Base-by-base conservation (phyloP, 495 filamentous ascomycete genomes). In the Recurvomyces mirabilis region DNA sequence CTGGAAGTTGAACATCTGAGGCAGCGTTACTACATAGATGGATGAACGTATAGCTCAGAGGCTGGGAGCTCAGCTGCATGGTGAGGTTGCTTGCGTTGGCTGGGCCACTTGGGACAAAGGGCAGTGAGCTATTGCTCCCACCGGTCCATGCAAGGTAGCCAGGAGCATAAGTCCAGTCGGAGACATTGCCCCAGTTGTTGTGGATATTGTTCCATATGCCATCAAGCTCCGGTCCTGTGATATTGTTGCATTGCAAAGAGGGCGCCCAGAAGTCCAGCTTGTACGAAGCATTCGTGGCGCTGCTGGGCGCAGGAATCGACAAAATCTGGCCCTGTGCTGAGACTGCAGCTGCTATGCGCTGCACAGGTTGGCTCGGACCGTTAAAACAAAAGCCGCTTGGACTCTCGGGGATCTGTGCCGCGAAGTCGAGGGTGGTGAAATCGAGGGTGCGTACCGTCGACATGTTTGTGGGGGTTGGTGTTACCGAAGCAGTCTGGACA, bases 351-450 rank as follows among this genome's bases (percentile, higher is more conserved):
- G 29, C 25, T 4, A 43, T 20, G 12, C 29, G 21, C 19, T 43
- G 26, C 19, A 33, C 29, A 2, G 23, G 29, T 13, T 32, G 40
- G 5, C 10, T 4, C 3, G 40, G 40, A 3, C 40, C 40, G 11
- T 32, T 19, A 19, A 19, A 43, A 21, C 7, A 43, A n/a, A 7
- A 29, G 24, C 17, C 19, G n/a, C 40, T 21, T 5, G 20, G 3
- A 3, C 5, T 19, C 18, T n/a, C n/a, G n/a, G n/a, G n/a, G n/a
- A 43, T 43, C 19, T 6, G 14, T 7, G 25, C 25, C 5, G 33
- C 10, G 40, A 39, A 39, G 20, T 43, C 19, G 14, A 43, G 18
- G 22, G 21, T 43, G 26, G 23, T 15, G 26, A 32, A 43, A 29
- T 43, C 40, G 29, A 43, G 19, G 4, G 11, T 5, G 10, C 26